Evolutionary conservation across 2,329 filamentous ascomycete species (phyloP).

Genomic region (Fusarium cyanostomum): DNA sequence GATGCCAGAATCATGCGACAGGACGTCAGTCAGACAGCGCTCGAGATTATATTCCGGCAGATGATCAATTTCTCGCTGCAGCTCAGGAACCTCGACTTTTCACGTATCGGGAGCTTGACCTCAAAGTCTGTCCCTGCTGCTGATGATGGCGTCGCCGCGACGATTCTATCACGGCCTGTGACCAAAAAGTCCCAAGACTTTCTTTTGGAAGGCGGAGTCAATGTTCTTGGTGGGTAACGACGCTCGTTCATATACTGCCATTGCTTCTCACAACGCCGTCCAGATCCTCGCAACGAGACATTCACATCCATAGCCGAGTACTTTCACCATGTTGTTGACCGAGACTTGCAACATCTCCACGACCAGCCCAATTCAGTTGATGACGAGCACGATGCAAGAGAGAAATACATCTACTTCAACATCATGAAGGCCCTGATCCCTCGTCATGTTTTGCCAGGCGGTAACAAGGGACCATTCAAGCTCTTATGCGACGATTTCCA

Average conservation of each 20-base stretch:
- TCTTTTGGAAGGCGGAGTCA: no score
- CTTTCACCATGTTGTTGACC: constrained; percentile 1
- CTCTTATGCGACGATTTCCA: constrained; percentile 9
- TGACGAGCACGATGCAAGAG: background rate
- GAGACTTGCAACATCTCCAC: constrained; percentile 2
- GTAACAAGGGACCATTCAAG: background rate
- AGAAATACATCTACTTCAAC: constrained; percentile 5
- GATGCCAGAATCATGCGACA: constrained; percentile 10
- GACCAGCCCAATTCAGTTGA: constrained; percentile 5
- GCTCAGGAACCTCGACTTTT: no score
- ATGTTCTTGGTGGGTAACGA: no score
- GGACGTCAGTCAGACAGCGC: background rate
- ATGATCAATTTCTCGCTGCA: background rate
- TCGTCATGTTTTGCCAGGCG: background rate
- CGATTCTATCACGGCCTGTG: no score
- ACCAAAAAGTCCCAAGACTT: no score
- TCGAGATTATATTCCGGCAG: constrained; percentile 5
- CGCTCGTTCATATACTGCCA: no score
- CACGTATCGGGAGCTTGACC: no score
- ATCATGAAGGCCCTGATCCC: constrained; percentile 4
- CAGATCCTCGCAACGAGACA: no score
- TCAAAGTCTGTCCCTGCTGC: no score
- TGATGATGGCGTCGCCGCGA: no score
- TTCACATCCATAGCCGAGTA: background rate
- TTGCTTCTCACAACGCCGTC: no score